Conservation (phyloP, 805 yeast genomes). For the Zygoascus tannicola region DNA sequence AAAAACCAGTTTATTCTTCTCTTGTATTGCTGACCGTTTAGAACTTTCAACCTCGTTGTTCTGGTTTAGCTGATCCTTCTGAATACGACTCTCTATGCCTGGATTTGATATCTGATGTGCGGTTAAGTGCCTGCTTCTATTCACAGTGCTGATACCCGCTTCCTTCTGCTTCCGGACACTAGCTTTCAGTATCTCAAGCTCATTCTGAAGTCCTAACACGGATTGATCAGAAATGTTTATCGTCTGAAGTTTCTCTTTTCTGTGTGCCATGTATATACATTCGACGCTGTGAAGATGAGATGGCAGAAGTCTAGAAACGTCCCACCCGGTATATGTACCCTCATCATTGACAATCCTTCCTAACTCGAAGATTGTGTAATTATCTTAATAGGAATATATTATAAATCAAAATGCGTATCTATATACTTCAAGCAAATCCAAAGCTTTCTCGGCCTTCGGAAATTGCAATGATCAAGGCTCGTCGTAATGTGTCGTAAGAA, state of each 20-base stretch:
- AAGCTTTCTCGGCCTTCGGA: slow-evolving; percentile 96
- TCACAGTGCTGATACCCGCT: not conserved
- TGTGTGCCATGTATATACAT: too few relatives aligned
- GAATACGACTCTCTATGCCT: not conserved
- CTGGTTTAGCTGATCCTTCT: not conserved
- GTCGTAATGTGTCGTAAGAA: slow-evolving; percentile 74
- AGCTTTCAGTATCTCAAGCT: not conserved
- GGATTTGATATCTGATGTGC: not conserved
- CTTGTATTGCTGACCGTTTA: too few relatives aligned
- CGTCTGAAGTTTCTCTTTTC: not conserved
- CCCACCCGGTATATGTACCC: too few relatives aligned
- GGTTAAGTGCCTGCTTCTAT: not conserved
- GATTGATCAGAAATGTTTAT: not conserved
- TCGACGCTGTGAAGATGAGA: too few relatives aligned
- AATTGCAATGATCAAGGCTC: slow-evolving; percentile 71
- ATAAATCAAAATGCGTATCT: too few relatives aligned
- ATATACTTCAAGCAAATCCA: slow-evolving; percentile 53
- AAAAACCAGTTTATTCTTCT: too few relatives aligned
- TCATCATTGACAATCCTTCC: too few relatives aligned
- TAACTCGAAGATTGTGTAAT: too few relatives aligned
- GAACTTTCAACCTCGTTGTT: not conserved
- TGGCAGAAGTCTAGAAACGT: too few relatives aligned
- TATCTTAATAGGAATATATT: too few relatives aligned
- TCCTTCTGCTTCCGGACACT: not conserved
- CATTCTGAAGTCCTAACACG: not conserved